Base-by-base conservation (phyloP, 129 eudicot genomes). In the Artemisia argyi region DNA sequence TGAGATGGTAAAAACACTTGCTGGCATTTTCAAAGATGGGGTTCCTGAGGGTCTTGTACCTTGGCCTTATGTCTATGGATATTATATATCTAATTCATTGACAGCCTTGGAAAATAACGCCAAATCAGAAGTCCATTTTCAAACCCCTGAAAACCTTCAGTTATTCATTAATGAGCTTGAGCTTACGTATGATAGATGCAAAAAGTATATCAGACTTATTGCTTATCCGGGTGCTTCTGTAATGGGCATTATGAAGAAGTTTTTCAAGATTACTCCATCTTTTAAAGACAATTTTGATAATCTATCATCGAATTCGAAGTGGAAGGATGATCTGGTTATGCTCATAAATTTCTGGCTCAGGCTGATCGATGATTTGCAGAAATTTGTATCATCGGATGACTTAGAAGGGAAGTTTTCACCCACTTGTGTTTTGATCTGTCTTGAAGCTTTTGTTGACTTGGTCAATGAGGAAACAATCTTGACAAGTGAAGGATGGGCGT, bases 321-420 rank as follows among this genome's bases (percentile, higher is more conserved):
- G 88, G 89, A 84, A 77, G 59, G 97, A 88, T 65, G 88, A 88
- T 82, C 84, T 95, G 50, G 48, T 83, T 65, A 79, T 79, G 77
- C 88, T 95, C 18, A 9, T 90, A 16, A 81, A 68, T 74, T 83
- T 91, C 81, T 95, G 97, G 99, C 73, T 88, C 19, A 83, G 81
- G 63, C 59, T 91, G 73, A 81, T 75, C 35, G 72, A 72, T 22
- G 96, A 90, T 80, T 72, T 95, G 82, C 81, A 75, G 69, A 82
- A 83, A 5, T 61, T 84, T 66, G 69, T 70, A 59, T 75, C 81
- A 0, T 62, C 59, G 9, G 72, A 65, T 61, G 78, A 64, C 72
- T 76, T 81, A 6, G 89, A 75, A 30, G 91, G 81, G 63, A 81
- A 71, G 15, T 84, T 74, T 49, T 76, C 75, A 55, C 86, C 88